A percentile compares a stretch with the other conserved stretches of the same genome.
Evolutionary conservation across 305 asterid genomes (phyloP).

Genomic region (Fraxinus floribunda): DNA sequence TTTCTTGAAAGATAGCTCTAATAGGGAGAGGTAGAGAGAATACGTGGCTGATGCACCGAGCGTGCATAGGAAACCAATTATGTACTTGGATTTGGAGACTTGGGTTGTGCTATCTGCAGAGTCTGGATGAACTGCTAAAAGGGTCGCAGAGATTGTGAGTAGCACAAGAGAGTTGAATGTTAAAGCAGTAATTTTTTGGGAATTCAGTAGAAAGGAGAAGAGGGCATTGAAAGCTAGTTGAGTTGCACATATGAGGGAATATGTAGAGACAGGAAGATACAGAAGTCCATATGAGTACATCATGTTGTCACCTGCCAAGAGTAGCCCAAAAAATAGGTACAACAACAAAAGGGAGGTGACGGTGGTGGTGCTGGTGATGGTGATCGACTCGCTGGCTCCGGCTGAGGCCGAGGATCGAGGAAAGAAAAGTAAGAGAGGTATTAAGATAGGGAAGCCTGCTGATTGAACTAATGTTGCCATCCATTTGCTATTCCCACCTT

Average conservation of each 20-base stretch:
- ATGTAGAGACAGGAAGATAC: slow-evolving; percentile 42
- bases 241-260: slow-evolving; percentile 38
- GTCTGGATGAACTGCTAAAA: slow-evolving; percentile 31
- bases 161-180: slow-evolving; percentile 37
- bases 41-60: slow-evolving; percentile 33
- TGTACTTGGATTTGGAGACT: slow-evolving; percentile 13
- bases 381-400: not conserved
- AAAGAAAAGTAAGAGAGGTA: slow-evolving; percentile 30
- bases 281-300: slow-evolving; percentile 34
- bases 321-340: slow-evolving; percentile 21
- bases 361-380: slow-evolving; percentile 32
- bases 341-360: slow-evolving; percentile 28
- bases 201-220: slow-evolving; percentile 39
- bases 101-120: not conserved
- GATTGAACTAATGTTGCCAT: slow-evolving; percentile 44
- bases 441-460: slow-evolving; percentile 46
- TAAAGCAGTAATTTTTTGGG: slow-evolving; percentile 36
- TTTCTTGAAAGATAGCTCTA: slow-evolving; percentile 29
- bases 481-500: slow-evolving; percentile 56
- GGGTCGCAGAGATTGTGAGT: slow-evolving; percentile 35
- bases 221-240: slow-evolving; percentile 47
- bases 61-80: slow-evolving; percentile 36
- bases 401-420: not conserved
- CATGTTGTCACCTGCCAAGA: slow-evolving; percentile 16
- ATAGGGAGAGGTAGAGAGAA: slow-evolving; percentile 24